A percentile compares a stretch with the other conserved stretches of the same genome.
Conservation (phyloP, 352 stramenopile species). For the Aphanomyces stellatus region DNA sequence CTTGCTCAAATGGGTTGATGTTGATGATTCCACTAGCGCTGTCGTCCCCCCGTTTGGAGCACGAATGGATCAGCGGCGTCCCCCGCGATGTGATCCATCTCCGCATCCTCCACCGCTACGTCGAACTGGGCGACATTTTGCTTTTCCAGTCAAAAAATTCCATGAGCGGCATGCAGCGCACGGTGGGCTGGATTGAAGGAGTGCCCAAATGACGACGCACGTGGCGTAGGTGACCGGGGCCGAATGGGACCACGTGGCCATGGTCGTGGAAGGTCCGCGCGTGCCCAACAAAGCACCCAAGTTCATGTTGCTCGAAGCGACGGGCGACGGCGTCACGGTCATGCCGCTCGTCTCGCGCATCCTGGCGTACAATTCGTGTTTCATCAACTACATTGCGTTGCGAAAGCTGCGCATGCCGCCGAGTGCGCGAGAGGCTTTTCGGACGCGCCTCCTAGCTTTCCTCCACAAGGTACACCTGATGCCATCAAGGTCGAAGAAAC, state of each 20-base stretch:
- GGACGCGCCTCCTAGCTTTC: not conserved
- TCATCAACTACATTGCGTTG: slow-evolving; percentile 17
- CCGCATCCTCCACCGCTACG: not conserved
- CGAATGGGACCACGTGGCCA: slow-evolving; percentile 14
- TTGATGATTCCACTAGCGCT: not conserved
- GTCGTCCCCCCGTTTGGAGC: slow-evolving; percentile 2
- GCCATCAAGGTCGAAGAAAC: not conserved
- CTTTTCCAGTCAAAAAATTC: slow-evolving; percentile 15
- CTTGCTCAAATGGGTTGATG: not conserved
- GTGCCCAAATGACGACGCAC: too few relatives aligned
- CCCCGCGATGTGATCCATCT: slow-evolving; percentile 7
- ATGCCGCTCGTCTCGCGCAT: slow-evolving; percentile 5
- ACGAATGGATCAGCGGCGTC: slow-evolving; percentile 4
- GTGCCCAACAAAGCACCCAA: not conserved
- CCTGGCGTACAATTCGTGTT: slow-evolving; percentile 13
- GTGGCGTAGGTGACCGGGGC: slow-evolving; percentile 5
- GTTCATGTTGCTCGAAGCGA: slow-evolving; percentile 10
- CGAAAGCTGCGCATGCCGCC: slow-evolving; percentile 10
- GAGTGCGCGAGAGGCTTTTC: not conserved
- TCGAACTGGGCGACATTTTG: slow-evolving; percentile 10
- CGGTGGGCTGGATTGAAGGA: too few relatives aligned
- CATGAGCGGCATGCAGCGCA: slow-evolving; percentile 11
- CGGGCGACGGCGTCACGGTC: slow-evolving; percentile 8
- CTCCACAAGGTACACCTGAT: not conserved
- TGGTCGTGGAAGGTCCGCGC: not conserved